Evolutionary conservation across 495 filamentous ascomycete species (phyloP), one percentile per base, ranked within the genome.

Genomic region (Neurospora sp.): DNA sequence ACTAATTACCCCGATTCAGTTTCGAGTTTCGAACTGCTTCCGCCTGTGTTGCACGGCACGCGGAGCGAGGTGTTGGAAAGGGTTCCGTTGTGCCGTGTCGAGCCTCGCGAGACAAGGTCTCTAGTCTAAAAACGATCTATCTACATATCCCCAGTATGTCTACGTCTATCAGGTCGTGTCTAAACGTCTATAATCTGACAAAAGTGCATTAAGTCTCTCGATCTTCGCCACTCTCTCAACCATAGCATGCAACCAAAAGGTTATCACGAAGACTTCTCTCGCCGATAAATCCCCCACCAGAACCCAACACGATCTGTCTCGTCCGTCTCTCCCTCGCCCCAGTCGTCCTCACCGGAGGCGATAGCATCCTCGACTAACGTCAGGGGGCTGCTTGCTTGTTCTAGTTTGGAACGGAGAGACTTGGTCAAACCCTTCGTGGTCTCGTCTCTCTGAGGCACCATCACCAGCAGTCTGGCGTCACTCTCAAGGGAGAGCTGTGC

Each of bases 221-320:
- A 18, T 37, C 3, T 14, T 3, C 2, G 27, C 27, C 10, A 20
- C 53, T 65, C 47, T 18, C 53, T 35, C 53, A 31, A 16, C 27
- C 1, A 37, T 65, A 31, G 14, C 27, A 65, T 35, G 27, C 53
- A 65, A 35, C 53, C 53, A 35, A 65, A 35, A 16, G 14, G 20
- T 35, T 65, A 35, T 14, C 27, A 65, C 5, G 27, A 31, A 35
- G 53, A 14, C 10, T 40, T 39, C 59, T 53, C 70, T 44, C 82
- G 76, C 53, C 74, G 78, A 72, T 85, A 85, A 12, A 86, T 73
- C 1, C 81, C 85, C 80, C 80, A 84, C 85, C 84, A 85, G 42
- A 85, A 86, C 37, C 83, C 80, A 8, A 85, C 78, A 3, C 69
- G 65, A 16, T 73, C 70, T 14, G 71, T 70, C 10, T 81, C 82